These are phyloP conservation scores for Paramyrothecium roridum DNA, from an alignment of 2,329 filamentous ascomycete species.

Conservation along the genomic window DNA sequence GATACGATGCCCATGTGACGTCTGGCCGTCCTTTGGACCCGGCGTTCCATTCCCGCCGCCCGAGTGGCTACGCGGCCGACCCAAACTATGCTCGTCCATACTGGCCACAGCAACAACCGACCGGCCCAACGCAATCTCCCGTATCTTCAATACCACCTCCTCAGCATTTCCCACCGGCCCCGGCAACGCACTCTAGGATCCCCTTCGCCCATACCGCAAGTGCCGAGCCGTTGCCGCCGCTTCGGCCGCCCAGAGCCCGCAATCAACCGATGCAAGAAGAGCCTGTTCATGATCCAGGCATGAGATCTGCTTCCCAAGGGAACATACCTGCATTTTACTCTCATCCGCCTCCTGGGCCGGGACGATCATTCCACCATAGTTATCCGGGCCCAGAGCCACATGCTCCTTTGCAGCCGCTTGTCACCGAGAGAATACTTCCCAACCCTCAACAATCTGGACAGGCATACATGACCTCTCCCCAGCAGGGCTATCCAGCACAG, in stretches of 20 bases:
- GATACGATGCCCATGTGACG: conserved; percentile 25
- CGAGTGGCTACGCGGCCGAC: conserved; percentile 27
- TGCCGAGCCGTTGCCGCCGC: conserved; percentile 33
- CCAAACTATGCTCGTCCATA: conserved; percentile 27
- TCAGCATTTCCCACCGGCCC: conserved; percentile 21
- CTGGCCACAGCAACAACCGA: conserved; percentile 29
- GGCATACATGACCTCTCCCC: conserved; percentile 30
- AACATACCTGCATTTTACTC: conserved; percentile 26
- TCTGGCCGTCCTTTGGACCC: conserved; percentile 27
- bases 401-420: conserved; percentile 23
- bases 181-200: conserved; percentile 23
- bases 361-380: conserved; percentile 25
- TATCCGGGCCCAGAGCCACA: conserved; percentile 26
- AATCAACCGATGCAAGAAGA: conserved; percentile 31
- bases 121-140: conserved; percentile 8
- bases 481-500: conserved; percentile 25
- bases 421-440: conserved; percentile 29
- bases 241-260: conserved; percentile 33
- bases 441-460: conserved; percentile 26
- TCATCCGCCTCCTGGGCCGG: conserved; percentile 13
- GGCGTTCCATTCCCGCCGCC: conserved; percentile 24
- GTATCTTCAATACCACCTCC: conserved; percentile 7
- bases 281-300: conserved; percentile 24
- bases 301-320: conserved; percentile 22
- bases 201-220: conserved; percentile 31